Base-by-base conservation (phyloP, 495 filamentous ascomycete genomes). In the Hypoxylon crocopeplum region DNA sequence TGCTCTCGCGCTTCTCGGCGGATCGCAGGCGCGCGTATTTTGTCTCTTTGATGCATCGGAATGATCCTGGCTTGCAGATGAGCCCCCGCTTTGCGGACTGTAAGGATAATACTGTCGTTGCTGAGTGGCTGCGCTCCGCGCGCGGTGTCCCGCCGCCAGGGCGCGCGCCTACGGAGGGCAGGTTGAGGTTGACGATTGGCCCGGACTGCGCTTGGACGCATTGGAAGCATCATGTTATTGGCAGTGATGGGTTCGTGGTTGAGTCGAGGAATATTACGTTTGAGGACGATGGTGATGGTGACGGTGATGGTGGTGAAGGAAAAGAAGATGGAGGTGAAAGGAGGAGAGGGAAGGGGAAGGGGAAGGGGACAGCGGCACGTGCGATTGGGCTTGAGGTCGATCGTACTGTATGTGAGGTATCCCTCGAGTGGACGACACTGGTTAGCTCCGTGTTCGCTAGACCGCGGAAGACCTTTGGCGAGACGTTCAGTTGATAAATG, bases 381-480 rank as follows among this genome's bases (percentile, higher is more conserved):
- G 58, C 45, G 4, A 49, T 61, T 12, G 58, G 58, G 19, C 58
- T 61, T 7, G 42, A 55, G 30, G 58, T 61, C 19, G 58, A 61
- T 44, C 50, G 50, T 5, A 15, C 44, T 12, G 55, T 5, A 25
- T 61, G 58, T 44, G 58, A 61, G 25, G 38, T 61, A 12, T 54
- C 49, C 3, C 49, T 61, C 13, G 44, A 61, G 15, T 61, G 58
- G 58, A 39, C 24, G 16, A 49, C 21, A 30, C 19, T 61, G 15
- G 44, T 61, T 7, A 61, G 50, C 29, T 55, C 36, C 15, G 30
- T 61, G 16, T 61, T 61, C n/a, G 42, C 58, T 5, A 42, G 22
- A 17, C 45, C 50, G 17, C 38, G 20, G 16, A 54, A 45, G 37
- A 54, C 37, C 2, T 50, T 61, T 24, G 50, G 44, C 6, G 33